Evolutionary conservation across 2,329 filamentous ascomycete species (phyloP).

Genomic region (Aspergillus puulaauensis): DNA sequence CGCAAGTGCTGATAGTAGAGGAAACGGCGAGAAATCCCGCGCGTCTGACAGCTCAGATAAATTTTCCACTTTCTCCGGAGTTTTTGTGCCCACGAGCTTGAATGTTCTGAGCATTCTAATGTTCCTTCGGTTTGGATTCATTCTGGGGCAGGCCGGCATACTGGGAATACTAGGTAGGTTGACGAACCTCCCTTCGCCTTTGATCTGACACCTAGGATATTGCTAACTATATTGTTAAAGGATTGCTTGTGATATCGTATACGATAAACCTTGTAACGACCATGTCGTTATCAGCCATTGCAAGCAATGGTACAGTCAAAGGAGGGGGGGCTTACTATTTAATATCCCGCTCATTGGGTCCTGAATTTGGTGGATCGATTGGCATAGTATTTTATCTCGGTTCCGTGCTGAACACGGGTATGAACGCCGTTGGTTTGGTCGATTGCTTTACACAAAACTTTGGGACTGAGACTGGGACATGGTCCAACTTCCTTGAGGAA

Average conservation of each 20-base stretch:
- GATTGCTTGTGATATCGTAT: conserved; percentile 73
- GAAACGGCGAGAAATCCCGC: conserved; percentile 24
- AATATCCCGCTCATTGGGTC: conserved; percentile 80
- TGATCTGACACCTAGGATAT: conserved; percentile 1
- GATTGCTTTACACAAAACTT: conserved; percentile 79
- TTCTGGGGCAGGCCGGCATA: conserved; percentile 76
- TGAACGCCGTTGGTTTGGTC: conserved; percentile 84
- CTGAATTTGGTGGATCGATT: conserved; percentile 86
- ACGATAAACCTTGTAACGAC: conserved; percentile 79
- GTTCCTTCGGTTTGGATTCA: conserved; percentile 85
- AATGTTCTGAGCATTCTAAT: conserved; percentile 90
- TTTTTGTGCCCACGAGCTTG: conserved; percentile 84
- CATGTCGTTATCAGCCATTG: conserved; percentile 83
- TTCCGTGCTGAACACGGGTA: conserved; percentile 80
- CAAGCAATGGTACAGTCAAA: conserved; percentile 84
- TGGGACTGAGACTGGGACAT: conserved; percentile 56
- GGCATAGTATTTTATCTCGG: conserved; percentile 88
- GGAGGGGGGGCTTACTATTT: conserved; percentile 87
- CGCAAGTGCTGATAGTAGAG: conserved; percentile 32
- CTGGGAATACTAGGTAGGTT: conserved; percentile 69
- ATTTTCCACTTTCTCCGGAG: conserved; percentile 72
- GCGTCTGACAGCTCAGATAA: conserved; percentile 52
- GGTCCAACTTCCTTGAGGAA: conserved; percentile 62
- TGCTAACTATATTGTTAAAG: conserved; percentile 42
- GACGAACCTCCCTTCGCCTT: background rate